Evolutionary conservation across 805 yeast species (phyloP).

Genomic region (Candida sithepensis): DNA sequence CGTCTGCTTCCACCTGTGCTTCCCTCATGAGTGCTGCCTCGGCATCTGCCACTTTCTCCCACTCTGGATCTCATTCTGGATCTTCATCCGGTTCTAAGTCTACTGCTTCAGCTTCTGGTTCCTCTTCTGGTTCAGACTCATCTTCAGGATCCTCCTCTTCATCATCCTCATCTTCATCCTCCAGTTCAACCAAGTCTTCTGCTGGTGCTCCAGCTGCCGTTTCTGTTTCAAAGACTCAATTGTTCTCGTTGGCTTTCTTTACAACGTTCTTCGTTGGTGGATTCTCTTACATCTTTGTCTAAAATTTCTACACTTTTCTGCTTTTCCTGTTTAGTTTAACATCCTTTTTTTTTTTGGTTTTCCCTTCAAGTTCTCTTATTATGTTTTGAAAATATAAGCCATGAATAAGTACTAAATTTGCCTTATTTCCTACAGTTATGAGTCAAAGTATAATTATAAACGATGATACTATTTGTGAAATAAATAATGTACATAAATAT

Average conservation of each 20-base stretch:
- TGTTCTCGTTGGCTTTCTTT: constrained; percentile 33
- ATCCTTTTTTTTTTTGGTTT: neutral
- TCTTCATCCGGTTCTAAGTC: constrained; percentile 11
- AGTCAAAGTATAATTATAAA: too few species aligned
- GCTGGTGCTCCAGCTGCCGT: constrained; percentile 27
- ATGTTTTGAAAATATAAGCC: too few species aligned
- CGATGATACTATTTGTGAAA: too few species aligned
- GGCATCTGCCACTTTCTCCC: constrained; percentile 31
- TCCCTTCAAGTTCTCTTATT: neutral
- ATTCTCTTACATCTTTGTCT: constrained; percentile 33
- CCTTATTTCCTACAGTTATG: too few species aligned
- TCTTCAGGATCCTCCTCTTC: constrained; percentile 18
- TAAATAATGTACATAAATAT: too few species aligned
- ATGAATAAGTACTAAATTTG: too few species aligned
- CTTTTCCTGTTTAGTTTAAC: neutral
- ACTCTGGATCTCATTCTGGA: constrained; percentile 18
- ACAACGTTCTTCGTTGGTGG: constrained; percentile 44
- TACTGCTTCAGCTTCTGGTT: neutral
- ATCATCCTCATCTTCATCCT: constrained; percentile 25
- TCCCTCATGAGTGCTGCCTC: constrained; percentile 45
- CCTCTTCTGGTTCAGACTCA: neutral
- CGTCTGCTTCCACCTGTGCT: constrained; percentile 42
- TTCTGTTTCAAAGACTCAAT: constrained; percentile 18
- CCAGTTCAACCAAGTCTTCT: constrained; percentile 22
- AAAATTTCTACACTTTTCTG: neutral